phyloP scores from a whole-genome alignment of 108 stramenopile genomes.

The Cyclotella cryptica region DNA sequence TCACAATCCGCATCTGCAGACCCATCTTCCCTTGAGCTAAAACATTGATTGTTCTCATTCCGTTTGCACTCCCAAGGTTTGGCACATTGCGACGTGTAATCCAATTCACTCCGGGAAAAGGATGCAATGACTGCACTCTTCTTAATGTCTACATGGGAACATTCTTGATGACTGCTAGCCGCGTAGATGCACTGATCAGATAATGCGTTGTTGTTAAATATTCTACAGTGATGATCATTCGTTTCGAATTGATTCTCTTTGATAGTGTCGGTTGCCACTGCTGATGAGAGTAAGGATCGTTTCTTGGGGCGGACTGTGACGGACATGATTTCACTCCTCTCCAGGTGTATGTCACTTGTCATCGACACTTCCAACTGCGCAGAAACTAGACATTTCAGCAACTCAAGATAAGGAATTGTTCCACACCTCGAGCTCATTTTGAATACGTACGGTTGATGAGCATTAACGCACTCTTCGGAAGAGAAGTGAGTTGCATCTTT shows the following conservation, averaged over 20 bases:
- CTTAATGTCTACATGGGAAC: not conserved
- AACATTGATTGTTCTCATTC: too few relatives aligned
- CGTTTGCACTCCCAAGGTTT: conserved; percentile 13
- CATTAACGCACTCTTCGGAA: not conserved
- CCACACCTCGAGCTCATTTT: conserved; percentile 7
- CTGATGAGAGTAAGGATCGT: not conserved
- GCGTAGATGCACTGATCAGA: conserved; percentile 15
- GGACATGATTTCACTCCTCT: not conserved
- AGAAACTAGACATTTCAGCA: conserved; percentile 6
- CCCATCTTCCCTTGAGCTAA: too few relatives aligned
- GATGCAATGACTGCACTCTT: not conserved
- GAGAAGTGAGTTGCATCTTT: too few relatives aligned
- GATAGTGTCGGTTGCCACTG: not conserved
- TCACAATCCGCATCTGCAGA: not conserved
- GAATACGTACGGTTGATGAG: conserved; percentile 2
- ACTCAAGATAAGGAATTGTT: not conserved
- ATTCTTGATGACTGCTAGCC: not conserved
- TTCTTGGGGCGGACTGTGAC: not conserved
- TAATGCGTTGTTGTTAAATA: not conserved
- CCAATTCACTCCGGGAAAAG: not conserved
- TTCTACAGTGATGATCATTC: not conserved
- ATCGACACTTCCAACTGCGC: not conserved
- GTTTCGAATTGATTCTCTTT: not conserved
- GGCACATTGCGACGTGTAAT: not conserved
- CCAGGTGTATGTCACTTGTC: not conserved